Percentiles rank a stretch among this genome's conserved stretches.
Evolutionary conservation across 768 basidiomycete species (phyloP).

Genomic region (Lactarius pseudohatsudake): DNA sequence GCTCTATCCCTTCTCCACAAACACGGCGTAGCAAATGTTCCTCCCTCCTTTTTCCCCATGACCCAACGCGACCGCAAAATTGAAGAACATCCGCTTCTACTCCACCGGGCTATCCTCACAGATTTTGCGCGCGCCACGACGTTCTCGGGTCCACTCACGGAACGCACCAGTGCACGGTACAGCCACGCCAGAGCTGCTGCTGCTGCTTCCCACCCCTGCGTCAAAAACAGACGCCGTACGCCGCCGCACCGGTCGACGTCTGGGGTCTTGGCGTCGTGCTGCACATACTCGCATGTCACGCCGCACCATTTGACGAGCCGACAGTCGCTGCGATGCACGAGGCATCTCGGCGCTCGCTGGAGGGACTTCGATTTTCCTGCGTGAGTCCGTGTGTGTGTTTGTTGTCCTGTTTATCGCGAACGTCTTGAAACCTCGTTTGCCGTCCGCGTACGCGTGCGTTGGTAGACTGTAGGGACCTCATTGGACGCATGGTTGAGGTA

Average conservation of each 20-base stretch:
- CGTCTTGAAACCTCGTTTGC: background rate
- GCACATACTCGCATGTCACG: background rate
- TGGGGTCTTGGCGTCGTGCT: slow-evolving; percentile 17
- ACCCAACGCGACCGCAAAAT: slow-evolving; percentile 4
- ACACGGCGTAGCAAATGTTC: slow-evolving; percentile 3
- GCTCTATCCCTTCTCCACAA: slow-evolving; percentile 10
- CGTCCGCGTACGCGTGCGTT: background rate
- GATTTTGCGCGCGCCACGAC: slow-evolving; percentile 2
- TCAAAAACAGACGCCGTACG: slow-evolving; percentile 1
- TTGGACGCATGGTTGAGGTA: slow-evolving; percentile 1
- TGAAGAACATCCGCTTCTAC: background rate
- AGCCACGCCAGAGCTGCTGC: slow-evolving; percentile 1
- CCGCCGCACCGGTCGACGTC: slow-evolving; percentile 11
- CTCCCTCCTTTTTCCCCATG: background rate
- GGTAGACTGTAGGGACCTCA: slow-evolving; percentile 11
- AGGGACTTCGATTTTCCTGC: background rate
- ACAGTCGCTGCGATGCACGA: background rate
- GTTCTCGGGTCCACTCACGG: background rate
- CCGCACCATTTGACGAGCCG: slow-evolving; percentile 1
- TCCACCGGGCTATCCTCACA: background rate
- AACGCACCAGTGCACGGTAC: slow-evolving; percentile 1
- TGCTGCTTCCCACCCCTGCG: background rate
- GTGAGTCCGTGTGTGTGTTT: background rate
- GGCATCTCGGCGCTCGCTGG: background rate
- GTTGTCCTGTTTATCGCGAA: background rate